These are phyloP conservation scores for Suillus subaureus DNA, from an alignment of 768 basidiomycete species.

Conservation along the genomic window DNA sequence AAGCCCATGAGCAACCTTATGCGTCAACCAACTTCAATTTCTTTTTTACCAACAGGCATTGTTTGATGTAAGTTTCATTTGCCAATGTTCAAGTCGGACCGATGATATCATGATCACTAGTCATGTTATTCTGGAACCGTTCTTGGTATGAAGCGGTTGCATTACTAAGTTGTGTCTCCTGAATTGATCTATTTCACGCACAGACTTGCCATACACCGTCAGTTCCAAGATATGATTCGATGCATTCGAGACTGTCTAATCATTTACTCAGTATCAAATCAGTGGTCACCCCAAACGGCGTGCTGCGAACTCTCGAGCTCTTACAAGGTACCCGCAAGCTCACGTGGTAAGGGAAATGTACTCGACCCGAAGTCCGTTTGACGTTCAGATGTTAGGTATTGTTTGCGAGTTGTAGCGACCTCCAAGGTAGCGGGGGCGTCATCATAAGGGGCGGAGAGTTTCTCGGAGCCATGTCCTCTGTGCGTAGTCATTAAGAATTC, in stretches of 20 bases:
- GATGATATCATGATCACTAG: background rate
- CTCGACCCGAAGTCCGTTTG: background rate
- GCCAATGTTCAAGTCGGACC: background rate
- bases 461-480: conserved; percentile 6
- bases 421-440: conserved; percentile 1
- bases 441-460: conserved; percentile 7
- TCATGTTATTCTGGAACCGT: conserved; percentile 13
- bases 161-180: background rate
- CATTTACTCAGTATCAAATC: background rate
- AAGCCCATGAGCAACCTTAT: background rate
- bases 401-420: conserved; percentile 2
- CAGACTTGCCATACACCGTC: conserved; percentile 32
- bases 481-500: background rate
- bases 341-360: background rate
- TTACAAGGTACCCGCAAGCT: background rate
- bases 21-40: background rate
- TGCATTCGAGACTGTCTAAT: background rate
- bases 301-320: background rate
- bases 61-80: conserved; percentile 11
- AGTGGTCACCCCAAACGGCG: background rate
- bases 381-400: background rate
- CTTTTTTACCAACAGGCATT: conserved; percentile 2
- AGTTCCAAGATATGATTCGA: background rate
- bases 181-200: background rate
- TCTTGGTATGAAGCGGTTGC: background rate